These are phyloP conservation scores for Solanum habrochaites DNA, from an alignment of 257 asterid species.

Conservation along the genomic window DNA sequence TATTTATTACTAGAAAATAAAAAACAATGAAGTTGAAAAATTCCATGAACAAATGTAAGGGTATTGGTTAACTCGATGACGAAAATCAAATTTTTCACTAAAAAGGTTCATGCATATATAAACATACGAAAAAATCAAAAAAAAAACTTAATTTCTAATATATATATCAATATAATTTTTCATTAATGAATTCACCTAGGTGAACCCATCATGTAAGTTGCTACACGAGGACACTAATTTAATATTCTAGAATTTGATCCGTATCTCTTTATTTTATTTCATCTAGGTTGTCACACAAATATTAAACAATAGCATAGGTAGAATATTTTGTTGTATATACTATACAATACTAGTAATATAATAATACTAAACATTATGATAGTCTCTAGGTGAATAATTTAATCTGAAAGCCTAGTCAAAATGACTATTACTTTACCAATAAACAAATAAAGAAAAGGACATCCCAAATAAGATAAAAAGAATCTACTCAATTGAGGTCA, in stretches of 20 bases:
- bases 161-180: too few species aligned
- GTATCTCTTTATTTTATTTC: neutral
- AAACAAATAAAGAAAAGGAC: slow-evolving; percentile 1
- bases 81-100: fast-evolving
- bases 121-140: fast-evolving
- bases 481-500: slow-evolving; percentile 12
- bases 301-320: neutral
- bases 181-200: too few species aligned
- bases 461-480: slow-evolving; percentile 6
- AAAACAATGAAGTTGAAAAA: neutral
- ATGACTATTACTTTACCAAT: slow-evolving; percentile 6
- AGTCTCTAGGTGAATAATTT: neutral
- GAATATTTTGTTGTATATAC: neutral
- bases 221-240: neutral
- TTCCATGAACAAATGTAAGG: neutral
- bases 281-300: neutral
- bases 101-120: neutral
- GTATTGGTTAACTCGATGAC: neutral
- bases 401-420: neutral
- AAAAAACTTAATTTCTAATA: fast-evolving
- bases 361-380: neutral
- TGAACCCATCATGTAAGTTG: neutral
- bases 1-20: neutral
- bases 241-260: neutral
- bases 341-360: neutral